A percentile compares a stretch with the other conserved stretches of the same genome.
Conservation (phyloP, 129 eudicot genomes). For the Escallonia rubra region DNA sequence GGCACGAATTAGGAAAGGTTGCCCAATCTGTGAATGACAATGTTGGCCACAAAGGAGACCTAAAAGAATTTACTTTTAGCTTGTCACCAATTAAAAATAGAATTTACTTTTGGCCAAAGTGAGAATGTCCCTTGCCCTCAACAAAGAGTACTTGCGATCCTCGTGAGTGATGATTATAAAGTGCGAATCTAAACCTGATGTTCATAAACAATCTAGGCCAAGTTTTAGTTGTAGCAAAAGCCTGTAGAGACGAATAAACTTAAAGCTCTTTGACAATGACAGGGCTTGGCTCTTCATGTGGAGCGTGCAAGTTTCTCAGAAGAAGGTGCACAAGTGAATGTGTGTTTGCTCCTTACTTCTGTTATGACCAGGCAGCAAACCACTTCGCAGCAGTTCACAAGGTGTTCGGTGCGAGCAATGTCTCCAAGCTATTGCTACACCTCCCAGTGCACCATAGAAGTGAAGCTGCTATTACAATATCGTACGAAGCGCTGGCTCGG, state of each 20-base stretch:
- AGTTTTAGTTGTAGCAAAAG: neutral
- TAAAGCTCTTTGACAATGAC: conserved; percentile 42
- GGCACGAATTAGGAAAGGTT: conserved; percentile 29
- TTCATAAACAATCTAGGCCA: conserved; percentile 3
- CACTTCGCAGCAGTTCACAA: conserved; percentile 81
- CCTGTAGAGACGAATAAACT: neutral
- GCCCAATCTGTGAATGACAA: conserved; percentile 45
- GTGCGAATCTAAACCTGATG: conserved; percentile 9
- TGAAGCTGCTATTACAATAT: conserved; percentile 70
- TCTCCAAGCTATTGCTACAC: conserved; percentile 54
- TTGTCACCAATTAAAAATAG: conserved; percentile 1
- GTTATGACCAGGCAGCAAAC: conserved; percentile 50
- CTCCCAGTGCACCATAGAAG: conserved; percentile 54
- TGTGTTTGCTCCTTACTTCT: conserved; percentile 68
- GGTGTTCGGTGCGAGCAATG: conserved; percentile 95
- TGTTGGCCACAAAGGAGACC: conserved; percentile 88
- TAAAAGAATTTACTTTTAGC: conserved; percentile 39
- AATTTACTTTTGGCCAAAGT: conserved; percentile 20
- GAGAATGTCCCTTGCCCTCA: conserved; percentile 27
- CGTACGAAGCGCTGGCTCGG: conserved; percentile 85
- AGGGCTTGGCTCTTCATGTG: conserved; percentile 73
- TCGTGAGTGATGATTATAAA: conserved; percentile 32
- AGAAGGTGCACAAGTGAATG: conserved; percentile 72
- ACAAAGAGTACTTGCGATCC: conserved; percentile 15
- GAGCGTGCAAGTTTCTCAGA: conserved; percentile 92